phyloP scores from a whole-genome alignment of 768 basidiomycete species.

The Panaeolus cyanescens region DNA sequence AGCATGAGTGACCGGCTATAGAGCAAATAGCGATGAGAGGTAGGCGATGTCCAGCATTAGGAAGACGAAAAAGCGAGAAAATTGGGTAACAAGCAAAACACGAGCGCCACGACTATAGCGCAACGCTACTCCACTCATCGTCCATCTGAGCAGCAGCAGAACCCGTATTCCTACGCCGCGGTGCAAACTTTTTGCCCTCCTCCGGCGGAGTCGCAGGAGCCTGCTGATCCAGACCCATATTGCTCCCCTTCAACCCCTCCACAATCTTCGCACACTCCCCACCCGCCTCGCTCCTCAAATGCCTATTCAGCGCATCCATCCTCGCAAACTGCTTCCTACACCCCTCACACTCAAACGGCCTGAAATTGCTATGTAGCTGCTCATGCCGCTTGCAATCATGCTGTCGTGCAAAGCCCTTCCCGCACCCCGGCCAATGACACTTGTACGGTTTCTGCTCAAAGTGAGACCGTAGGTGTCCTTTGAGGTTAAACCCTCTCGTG shows the following conservation, averaged over 20 bases:
- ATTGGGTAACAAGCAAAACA: neutral
- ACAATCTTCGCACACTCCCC: constrained; percentile 27
- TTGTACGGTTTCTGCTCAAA: constrained; percentile 94
- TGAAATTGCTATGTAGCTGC: constrained; percentile 88
- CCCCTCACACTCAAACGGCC: constrained; percentile 92
- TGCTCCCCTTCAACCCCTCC: constrained; percentile 18
- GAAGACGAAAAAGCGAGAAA: neutral
- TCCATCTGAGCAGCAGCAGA: constrained; percentile 6
- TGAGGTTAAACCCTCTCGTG: constrained; percentile 91
- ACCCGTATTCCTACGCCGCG: constrained; percentile 11
- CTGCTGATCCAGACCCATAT: constrained; percentile 2
- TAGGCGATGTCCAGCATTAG: neutral
- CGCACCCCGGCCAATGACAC: constrained; percentile 94
- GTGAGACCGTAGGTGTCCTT: constrained; percentile 94
- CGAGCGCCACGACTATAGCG: constrained; percentile 7
- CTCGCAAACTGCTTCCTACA: constrained; percentile 93
- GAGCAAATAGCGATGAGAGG: neutral
- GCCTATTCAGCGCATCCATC: constrained; percentile 93
- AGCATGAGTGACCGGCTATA: neutral
- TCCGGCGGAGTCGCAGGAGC: neutral
- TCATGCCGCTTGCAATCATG: constrained; percentile 98
- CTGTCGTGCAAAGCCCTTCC: constrained; percentile 91
- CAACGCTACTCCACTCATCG: constrained; percentile 12
- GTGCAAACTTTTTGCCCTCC: constrained; percentile 8
- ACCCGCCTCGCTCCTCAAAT: constrained; percentile 43